A percentile compares a stretch with the other conserved stretches of the same genome.
Conservation (phyloP, 148 eudicot species). For the Camellia lanceoleosa region DNA sequence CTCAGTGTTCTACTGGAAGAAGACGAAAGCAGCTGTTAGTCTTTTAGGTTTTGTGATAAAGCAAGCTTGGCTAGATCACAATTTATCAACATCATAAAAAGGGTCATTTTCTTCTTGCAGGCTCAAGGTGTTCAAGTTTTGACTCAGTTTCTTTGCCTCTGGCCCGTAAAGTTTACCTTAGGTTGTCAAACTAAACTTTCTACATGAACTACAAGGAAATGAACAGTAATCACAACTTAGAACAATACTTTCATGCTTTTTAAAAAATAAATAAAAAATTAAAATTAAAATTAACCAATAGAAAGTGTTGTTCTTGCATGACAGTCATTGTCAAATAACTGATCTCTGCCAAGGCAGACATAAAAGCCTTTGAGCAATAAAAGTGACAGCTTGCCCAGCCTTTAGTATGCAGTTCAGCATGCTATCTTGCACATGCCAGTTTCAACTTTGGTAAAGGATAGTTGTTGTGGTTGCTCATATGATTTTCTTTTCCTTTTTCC, state of each 20-base stretch:
- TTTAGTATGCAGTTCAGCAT: no score
- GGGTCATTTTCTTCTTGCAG: background rate
- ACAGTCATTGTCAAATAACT: no score
- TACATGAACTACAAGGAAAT: background rate
- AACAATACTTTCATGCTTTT: background rate
- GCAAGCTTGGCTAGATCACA: conserved; percentile 1
- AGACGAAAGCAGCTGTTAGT: conserved; percentile 2
- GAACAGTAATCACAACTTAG: no score
- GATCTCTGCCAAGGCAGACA: no score
- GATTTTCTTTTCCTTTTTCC: background rate
- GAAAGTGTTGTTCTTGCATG: no score
- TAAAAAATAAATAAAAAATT: no score
- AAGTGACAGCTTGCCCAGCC: no score
- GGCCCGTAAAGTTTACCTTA: background rate
- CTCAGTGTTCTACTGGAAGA: background rate
- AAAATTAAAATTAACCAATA: no score
- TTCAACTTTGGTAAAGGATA: no score
- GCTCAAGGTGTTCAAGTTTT: background rate
- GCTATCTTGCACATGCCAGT: no score
- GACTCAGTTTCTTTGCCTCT: background rate
- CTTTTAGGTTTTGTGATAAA: background rate
- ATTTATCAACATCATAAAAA: background rate
- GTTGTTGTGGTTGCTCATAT: background rate
- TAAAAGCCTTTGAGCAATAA: no score
- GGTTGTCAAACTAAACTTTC: background rate